These are phyloP conservation scores for Candida alai DNA, from an alignment of 805 yeast species.

Conservation along the genomic window DNA sequence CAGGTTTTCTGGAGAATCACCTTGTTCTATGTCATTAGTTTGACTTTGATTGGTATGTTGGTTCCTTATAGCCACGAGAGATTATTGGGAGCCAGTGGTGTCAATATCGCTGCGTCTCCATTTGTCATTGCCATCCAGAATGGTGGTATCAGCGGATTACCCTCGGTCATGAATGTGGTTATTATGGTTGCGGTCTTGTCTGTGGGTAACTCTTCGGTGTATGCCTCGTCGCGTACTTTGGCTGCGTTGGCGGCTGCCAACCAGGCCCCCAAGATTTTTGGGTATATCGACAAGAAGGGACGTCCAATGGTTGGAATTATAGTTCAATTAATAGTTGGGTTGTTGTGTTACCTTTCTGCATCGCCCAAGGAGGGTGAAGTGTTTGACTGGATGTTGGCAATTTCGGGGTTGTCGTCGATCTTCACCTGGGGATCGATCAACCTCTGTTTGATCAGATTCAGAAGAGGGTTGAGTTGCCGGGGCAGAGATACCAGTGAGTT, in stretches of 20 bases:
- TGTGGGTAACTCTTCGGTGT: constrained; percentile 70
- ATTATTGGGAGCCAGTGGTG: constrained; percentile 38
- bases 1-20: constrained; percentile 37
- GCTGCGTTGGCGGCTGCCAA: constrained; percentile 63
- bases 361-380: constrained; percentile 48
- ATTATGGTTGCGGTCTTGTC: constrained; percentile 63
- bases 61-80: constrained; percentile 18
- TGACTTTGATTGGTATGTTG: constrained; percentile 22
- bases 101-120: constrained; percentile 69
- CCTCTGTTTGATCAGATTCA: constrained; percentile 55
- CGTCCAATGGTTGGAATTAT: constrained; percentile 59
- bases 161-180: constrained; percentile 63
- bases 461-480: constrained; percentile 53
- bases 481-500: constrained; percentile 48
- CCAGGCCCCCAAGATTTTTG: constrained; percentile 52
- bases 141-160: constrained; percentile 62
- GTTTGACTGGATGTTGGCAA: constrained; percentile 59
- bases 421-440: constrained; percentile 63
- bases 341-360: constrained; percentile 61
- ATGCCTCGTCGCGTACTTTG: constrained; percentile 62
- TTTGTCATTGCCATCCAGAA: constrained; percentile 66
- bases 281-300: constrained; percentile 62
- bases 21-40: constrained; percentile 29
- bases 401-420: constrained; percentile 57
- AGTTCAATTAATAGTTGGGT: constrained; percentile 50